Evolutionary conservation across 768 basidiomycete genomes (phyloP).

Genomic region (Tulasnella sp.): DNA sequence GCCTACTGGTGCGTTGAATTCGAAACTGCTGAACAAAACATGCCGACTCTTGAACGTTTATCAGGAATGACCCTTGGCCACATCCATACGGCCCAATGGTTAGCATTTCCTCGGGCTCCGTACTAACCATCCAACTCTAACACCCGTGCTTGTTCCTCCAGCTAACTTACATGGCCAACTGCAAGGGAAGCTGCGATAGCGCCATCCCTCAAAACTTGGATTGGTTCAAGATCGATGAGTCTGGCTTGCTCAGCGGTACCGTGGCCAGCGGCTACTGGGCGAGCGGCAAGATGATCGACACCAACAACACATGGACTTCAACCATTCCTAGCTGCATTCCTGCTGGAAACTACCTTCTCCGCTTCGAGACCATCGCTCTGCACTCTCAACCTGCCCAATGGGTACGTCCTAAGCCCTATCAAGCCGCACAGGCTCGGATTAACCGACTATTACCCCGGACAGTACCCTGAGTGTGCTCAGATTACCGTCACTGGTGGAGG

Average conservation of each 20-base stretch:
- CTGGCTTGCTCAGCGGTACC: slow-evolving; percentile 31
- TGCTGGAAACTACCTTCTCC: slow-evolving; percentile 39
- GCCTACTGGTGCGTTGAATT: slow-evolving; percentile 37
- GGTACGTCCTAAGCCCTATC: slow-evolving; percentile 7
- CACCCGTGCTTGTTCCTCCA: not conserved
- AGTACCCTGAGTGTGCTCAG: slow-evolving; percentile 34
- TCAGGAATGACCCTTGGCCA: slow-evolving; percentile 37
- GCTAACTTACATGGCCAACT: slow-evolving; percentile 43
- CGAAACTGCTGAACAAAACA: not conserved
- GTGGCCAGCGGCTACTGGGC: slow-evolving; percentile 41
- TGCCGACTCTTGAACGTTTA: not conserved
- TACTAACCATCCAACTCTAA: not conserved
- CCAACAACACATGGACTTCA: slow-evolving; percentile 42
- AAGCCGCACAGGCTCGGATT: not conserved
- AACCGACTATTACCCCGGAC: not conserved
- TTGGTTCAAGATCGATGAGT: slow-evolving; percentile 41
- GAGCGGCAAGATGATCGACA: slow-evolving; percentile 39
- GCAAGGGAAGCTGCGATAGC: slow-evolving; percentile 40
- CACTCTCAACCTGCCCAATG: slow-evolving; percentile 21
- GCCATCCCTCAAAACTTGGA: slow-evolving; percentile 33
- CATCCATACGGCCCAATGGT: slow-evolving; percentile 37
- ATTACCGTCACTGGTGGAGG: slow-evolving; percentile 39
- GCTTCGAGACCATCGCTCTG: slow-evolving; percentile 37
- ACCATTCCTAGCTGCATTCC: slow-evolving; percentile 31
- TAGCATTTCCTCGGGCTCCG: not conserved